phyloP scores from a whole-genome alignment of 1,284 basidiomycete species.

The Cryptococcus wingfieldii region DNA sequence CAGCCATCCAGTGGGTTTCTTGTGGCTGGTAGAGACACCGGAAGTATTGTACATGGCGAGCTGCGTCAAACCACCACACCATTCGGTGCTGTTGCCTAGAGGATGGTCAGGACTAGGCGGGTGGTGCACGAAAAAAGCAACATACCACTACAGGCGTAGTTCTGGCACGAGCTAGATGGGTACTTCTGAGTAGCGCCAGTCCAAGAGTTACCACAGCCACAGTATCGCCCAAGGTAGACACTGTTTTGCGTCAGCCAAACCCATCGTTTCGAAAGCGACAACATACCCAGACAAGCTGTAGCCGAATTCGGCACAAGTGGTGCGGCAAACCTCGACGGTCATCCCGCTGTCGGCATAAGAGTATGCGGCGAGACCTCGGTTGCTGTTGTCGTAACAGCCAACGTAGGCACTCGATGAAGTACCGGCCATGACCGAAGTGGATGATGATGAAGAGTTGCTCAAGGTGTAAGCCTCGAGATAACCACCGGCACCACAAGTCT shows the following conservation, averaged over 20 bases:
- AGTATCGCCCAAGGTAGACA: slow-evolving; percentile 19
- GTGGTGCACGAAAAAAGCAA: not conserved
- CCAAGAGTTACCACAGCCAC: slow-evolving; percentile 27
- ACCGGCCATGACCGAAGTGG: slow-evolving; percentile 8
- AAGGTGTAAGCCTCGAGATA: slow-evolving; percentile 10
- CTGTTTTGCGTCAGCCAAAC: slow-evolving; percentile 1
- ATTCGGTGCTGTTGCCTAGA: slow-evolving; percentile 9
- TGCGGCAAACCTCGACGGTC: slow-evolving; percentile 22
- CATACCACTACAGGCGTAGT: slow-evolving; percentile 11
- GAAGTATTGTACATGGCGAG: slow-evolving; percentile 15
- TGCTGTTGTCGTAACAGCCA: slow-evolving; percentile 18
- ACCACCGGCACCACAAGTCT: slow-evolving; percentile 23
- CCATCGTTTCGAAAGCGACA: not conserved
- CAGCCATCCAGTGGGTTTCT: slow-evolving; percentile 16
- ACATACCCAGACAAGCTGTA: slow-evolving; percentile 10
- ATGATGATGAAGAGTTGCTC: not conserved
- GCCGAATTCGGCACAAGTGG: slow-evolving; percentile 19
- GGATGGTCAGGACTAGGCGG: too few relatives aligned
- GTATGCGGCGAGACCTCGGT: slow-evolving; percentile 19
- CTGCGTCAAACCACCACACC: slow-evolving; percentile 14
- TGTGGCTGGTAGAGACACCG: slow-evolving; percentile 1
- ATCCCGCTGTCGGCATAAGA: slow-evolving; percentile 13
- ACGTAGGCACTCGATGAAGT: slow-evolving; percentile 8
- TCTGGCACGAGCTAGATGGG: slow-evolving; percentile 17
- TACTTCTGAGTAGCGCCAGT: slow-evolving; percentile 6